These are phyloP conservation scores for Corynespora cassiicola DNA, from an alignment of 2,329 filamentous ascomycete genomes.

Conservation along the genomic window DNA sequence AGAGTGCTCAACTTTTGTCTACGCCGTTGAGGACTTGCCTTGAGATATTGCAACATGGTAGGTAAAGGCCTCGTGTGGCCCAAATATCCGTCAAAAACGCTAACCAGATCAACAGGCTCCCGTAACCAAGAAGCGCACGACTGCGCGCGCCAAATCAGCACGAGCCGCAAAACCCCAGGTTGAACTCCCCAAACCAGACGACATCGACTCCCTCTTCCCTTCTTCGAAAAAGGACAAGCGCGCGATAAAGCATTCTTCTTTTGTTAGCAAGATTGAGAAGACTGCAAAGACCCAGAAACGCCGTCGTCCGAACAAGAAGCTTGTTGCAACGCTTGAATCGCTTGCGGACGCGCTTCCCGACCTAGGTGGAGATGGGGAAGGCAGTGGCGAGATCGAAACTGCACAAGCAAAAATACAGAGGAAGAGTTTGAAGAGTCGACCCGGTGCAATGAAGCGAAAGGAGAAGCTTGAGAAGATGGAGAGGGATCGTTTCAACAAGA, in stretches of 20 bases:
- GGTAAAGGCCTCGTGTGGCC: too few relatives aligned
- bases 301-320: conserved; percentile 76
- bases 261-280: conserved; percentile 79
- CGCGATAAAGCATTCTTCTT: conserved; percentile 78
- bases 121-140: conserved; percentile 42
- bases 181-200: conserved; percentile 36
- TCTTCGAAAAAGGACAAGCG: conserved; percentile 85
- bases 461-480: conserved; percentile 80
- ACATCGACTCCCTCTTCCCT: conserved; percentile 66
- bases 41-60: too few relatives aligned
- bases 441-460: conserved; percentile 83
- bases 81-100: too few relatives aligned
- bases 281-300: conserved; percentile 64
- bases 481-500: conserved; percentile 82
- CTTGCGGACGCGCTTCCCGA: conserved; percentile 83
- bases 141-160: conserved; percentile 41
- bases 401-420: conserved; percentile 71
- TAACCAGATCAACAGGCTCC: too few relatives aligned
- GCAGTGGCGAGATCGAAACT: conserved; percentile 34
- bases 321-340: conserved; percentile 75
- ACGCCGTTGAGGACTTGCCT: too few relatives aligned
- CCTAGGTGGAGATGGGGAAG: conserved; percentile 50
- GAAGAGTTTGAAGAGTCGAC: conserved; percentile 75
- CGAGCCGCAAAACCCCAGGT: conserved; percentile 28
- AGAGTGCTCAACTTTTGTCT: too few relatives aligned